Base-by-base conservation (phyloP, 192 early-diverging fungal genomes). In the Backusella psychrophila region DNA sequence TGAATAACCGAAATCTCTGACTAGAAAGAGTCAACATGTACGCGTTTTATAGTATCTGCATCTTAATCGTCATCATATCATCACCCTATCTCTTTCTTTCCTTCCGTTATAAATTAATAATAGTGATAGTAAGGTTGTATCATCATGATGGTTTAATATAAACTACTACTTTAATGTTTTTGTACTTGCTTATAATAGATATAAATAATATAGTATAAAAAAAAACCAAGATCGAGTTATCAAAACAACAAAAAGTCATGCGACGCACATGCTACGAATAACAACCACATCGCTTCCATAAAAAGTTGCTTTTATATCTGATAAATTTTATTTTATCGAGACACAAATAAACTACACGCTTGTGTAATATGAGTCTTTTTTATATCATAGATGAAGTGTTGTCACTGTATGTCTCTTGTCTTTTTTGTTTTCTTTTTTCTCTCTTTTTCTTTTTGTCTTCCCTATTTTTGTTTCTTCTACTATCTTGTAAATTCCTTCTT, bases 161-260 rank as follows among this genome's bases (percentile, higher is more conserved):
- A 49, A 5, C 46, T 49, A 49, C 46, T 7, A 49, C n/a, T 49
- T 49, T 49, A 19, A 49, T 6, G 19, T 1, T 49, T 49, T 49
- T 49, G 19, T 49, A 49, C 46, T n/a, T 49, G 0, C n/a, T 49
- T 49, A 49, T 49, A 49, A 19, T 49, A 49, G 12, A 44, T 44
- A 44, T 15, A 44, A 44, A 17, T 44, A 44, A 44, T 44, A 44
- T 44, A 49, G 33, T 33, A 33, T 33, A 49, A 44, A 44, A 17
- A 26, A 71, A 42, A 36, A 41, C 0, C 26, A 71, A 71, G 26
- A 44, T 26, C 21, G 23, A 42, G 69, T 31, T 23, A 70, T 33
- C n/a, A 70, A 70, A 42, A 71, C 31, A 19, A 71, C 26, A 72
- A 72, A 35, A 72, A 72, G 38, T 33, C 31, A 59, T 59, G 53